phyloP scores from a whole-genome alignment of 192 early-diverging fungal genomes.

The Coemansia erecta region DNA sequence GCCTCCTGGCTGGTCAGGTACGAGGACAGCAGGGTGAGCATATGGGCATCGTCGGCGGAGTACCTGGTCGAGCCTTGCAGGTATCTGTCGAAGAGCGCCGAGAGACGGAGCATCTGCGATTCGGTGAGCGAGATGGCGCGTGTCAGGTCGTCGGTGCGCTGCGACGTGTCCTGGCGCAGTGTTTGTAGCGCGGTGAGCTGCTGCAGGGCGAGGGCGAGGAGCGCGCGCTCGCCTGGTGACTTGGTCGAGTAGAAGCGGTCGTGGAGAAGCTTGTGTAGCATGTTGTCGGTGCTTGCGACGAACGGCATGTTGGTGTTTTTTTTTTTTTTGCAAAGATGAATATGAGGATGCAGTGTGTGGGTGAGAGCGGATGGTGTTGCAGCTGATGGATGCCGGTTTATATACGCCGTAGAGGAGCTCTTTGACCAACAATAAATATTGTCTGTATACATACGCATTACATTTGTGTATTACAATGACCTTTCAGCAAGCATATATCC shows the following conservation, averaged over 20 bases:
- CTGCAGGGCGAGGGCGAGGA: slow-evolving; percentile 23
- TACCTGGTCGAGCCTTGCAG: slow-evolving; percentile 11
- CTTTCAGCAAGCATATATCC: too few species aligned
- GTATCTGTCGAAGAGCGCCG: slow-evolving; percentile 10
- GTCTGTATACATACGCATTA: too few species aligned
- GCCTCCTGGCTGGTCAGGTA: slow-evolving; percentile 19
- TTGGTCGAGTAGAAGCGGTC: slow-evolving; percentile 28
- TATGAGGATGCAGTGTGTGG: too few species aligned
- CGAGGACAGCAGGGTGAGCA: slow-evolving; percentile 14
- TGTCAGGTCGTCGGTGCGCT: slow-evolving; percentile 14
- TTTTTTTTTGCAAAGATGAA: slow-evolving; percentile 24
- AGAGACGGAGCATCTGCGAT: slow-evolving; percentile 12
- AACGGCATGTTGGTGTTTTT: slow-evolving; percentile 19
- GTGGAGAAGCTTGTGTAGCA: slow-evolving; percentile 27
- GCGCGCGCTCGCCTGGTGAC: slow-evolving; percentile 17
- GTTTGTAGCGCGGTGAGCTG: slow-evolving; percentile 9
- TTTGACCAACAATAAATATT: too few species aligned
- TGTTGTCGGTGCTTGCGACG: slow-evolving; percentile 19
- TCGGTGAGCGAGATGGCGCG: slow-evolving; percentile 24
- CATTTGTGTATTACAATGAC: too few species aligned
- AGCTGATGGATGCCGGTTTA: too few species aligned
- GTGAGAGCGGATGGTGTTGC: too few species aligned
- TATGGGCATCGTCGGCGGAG: slow-evolving; percentile 12
- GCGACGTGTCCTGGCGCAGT: slow-evolving; percentile 19
- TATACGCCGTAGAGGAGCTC: too few species aligned